Evolutionary conservation across 768 basidiomycete genomes (phyloP).

Genomic region (Strobilomyces echinocephalus): DNA sequence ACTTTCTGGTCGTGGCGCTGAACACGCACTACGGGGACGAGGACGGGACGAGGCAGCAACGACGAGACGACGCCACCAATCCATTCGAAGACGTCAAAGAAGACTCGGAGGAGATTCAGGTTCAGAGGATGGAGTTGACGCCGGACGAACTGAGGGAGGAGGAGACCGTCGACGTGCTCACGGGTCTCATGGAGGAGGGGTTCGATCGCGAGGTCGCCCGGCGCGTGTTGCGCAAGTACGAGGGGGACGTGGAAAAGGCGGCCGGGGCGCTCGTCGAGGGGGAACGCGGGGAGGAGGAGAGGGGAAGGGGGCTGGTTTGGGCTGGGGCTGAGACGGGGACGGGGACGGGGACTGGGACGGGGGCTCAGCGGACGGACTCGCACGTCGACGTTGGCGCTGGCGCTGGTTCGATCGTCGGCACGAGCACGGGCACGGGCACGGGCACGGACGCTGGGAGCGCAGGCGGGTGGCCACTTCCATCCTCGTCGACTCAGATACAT

Average conservation of each 20-base stretch:
- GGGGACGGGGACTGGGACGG: too few relatives aligned
- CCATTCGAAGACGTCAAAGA: background rate
- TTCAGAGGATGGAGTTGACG: constrained; percentile 12
- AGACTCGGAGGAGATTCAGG: background rate
- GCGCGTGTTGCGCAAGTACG: constrained; percentile 55
- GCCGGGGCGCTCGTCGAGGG: constrained; percentile 52
- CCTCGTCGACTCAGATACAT: too few relatives aligned
- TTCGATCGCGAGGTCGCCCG: constrained; percentile 45
- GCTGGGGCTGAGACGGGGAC: background rate
- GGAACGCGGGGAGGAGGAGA: constrained; percentile 34
- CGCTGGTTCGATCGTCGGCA: too few relatives aligned
- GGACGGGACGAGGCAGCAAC: background rate
- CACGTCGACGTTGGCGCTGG: too few relatives aligned
- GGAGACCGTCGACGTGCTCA: constrained; percentile 31
- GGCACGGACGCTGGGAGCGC: too few relatives aligned
- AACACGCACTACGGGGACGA: too few relatives aligned
- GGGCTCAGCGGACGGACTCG: too few relatives aligned
- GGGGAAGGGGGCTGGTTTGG: background rate
- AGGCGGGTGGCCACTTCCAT: too few relatives aligned
- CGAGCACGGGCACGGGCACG: too few relatives aligned
- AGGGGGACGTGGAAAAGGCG: constrained; percentile 54
- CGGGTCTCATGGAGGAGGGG: constrained; percentile 36
- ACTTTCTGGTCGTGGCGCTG: background rate
- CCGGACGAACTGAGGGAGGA: constrained; percentile 28
- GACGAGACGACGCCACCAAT: background rate